Base-by-base conservation (phyloP, 345 rosid genomes). In the Ceriops zippeliana region DNA sequence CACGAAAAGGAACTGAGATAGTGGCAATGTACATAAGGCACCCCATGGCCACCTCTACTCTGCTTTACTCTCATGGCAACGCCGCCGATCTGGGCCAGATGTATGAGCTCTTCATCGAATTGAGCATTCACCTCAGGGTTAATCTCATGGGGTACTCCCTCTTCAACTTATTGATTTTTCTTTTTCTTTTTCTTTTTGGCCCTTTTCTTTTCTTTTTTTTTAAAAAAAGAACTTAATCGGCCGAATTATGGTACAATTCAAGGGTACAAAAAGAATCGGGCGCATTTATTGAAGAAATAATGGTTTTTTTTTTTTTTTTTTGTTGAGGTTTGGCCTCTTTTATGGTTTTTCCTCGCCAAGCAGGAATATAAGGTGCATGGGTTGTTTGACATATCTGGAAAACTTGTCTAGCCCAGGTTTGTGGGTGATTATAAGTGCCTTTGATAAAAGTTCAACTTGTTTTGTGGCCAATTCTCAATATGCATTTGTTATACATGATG, bases 11-110 rank as follows among this genome's bases (percentile, higher is more conserved):
- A 61, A 83, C 85, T 4, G 90, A 89, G 84, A 86, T 91, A 67
- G 92, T 84, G 2, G 97, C 91, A 26, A 82, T 93, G 69, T 90
- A 89, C 70, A 79, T 93, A 31, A 80, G 96, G 72, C 80, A 87
- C 78, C 98, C 97, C 24, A 84, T 89, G 98, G 97, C 98, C 58
- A 83, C 85, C 32, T 81, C 95, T 2, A 93, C 98, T 32, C 81
- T 93, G 66, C 85, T 93, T 65, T 93, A 93, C 72, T 90, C 98
- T 7, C 98, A 93, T 34, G 98, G 98, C 2, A 93, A 93, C 66
- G 98, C 97, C 24, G 86, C 98, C 68, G 98, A 93, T 83, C 83
- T 93, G 56, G 97, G 98, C 4, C 98, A 93, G 96, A 87, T 93
- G 98, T 90, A 93, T 65, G 97, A 93, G 89, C 96, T 93, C 75